A percentile compares a stretch with the other conserved stretches of the same genome.
Conservation (phyloP, 176 grass and related monocot species). For the barley (Hordeum vulgare) region MorexV3_pseudomolecules_assembly NC_058519.1:243403077-243403576, state of each 20-base stretch:
- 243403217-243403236: neutral
- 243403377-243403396: neutral
- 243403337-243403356: neutral
- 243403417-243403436: neutral
- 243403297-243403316: neutral
- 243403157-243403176: neutral
- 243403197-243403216: neutral
- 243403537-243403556: slow-evolving; percentile 6
- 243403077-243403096: slow-evolving; percentile 91
- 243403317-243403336: neutral
- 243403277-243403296: neutral
- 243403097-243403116: slow-evolving; percentile 88
- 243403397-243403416: neutral
- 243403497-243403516: neutral
- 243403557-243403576: slow-evolving; percentile 23
- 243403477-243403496: slow-evolving; percentile 6
- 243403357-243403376: neutral
- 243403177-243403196: neutral
- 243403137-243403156: neutral
- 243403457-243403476: too few relatives aligned
- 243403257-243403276: neutral
- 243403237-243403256: neutral
- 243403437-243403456: neutral
- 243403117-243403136: neutral
- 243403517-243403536: neutral